Evolutionary conservation across 176 grass and related monocot genomes (phyloP).

Genomic region (Carex scoparia): DNA sequence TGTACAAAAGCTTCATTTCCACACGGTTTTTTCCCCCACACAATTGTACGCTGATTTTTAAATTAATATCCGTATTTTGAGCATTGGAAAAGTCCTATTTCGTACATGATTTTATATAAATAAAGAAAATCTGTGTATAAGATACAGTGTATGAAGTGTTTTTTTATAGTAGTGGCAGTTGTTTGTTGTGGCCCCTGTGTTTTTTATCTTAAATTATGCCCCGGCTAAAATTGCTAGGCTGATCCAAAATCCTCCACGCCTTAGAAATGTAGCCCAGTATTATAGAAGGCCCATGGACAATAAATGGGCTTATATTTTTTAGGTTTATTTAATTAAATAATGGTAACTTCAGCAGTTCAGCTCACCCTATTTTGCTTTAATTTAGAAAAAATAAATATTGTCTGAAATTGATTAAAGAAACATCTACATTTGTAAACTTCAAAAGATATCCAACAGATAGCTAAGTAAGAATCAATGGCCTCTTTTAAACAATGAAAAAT

Average conservation of each 20-base stretch:
- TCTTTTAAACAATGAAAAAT: background rate
- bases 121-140: too few relatives aligned
- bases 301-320: background rate
- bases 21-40: too few relatives aligned
- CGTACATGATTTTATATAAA: too few relatives aligned
- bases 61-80: too few relatives aligned
- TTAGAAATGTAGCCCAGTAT: background rate
- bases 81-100: too few relatives aligned
- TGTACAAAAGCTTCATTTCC: too few relatives aligned
- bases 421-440: background rate
- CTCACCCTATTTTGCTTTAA: too few relatives aligned
- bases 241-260: background rate
- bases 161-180: background rate
- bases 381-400: too few relatives aligned
- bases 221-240: background rate
- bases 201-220: background rate
- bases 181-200: background rate
- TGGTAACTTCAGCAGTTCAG: too few relatives aligned
- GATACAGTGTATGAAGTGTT: too few relatives aligned
- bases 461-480: background rate
- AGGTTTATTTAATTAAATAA: background rate
- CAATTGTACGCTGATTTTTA: too few relatives aligned
- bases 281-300: background rate
- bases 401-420: background rate
- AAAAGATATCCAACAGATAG: background rate